phyloP scores from a whole-genome alignment of 108 stramenopile genomes.

The Pseudonitzschia pungens region DNA sequence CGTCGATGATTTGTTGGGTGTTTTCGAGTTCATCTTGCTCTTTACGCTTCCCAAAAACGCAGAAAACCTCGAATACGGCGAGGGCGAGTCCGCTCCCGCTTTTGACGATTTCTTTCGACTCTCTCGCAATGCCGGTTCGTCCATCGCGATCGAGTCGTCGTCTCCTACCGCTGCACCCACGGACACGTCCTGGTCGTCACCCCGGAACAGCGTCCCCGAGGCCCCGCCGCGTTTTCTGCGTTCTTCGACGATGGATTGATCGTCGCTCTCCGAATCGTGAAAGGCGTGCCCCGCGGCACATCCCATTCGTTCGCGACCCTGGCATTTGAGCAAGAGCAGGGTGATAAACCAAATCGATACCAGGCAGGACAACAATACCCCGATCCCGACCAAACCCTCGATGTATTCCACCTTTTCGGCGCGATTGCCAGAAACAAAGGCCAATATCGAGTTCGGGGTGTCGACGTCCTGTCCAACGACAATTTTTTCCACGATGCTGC shows the following conservation, averaged over 20 bases:
- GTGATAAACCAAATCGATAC: slow-evolving; percentile 17
- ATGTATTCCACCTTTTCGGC: slow-evolving; percentile 23
- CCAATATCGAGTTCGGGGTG: neutral
- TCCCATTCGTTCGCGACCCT: slow-evolving; percentile 18
- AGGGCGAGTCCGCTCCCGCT: neutral
- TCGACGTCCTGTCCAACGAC: neutral
- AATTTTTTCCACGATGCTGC: neutral
- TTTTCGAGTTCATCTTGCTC: neutral
- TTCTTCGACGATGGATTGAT: neutral
- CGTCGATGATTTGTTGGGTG: neutral
- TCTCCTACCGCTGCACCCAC: neutral
- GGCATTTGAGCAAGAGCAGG: slow-evolving; percentile 25
- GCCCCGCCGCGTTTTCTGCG: neutral
- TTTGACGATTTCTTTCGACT: neutral
- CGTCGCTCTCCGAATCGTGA: slow-evolving; percentile 8
- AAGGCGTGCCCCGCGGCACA: slow-evolving; percentile 31
- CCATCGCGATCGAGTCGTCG: slow-evolving; percentile 13
- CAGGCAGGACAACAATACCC: neutral
- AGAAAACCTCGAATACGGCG: neutral
- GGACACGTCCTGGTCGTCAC: neutral
- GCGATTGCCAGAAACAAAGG: slow-evolving; percentile 7
- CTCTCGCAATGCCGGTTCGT: slow-evolving; percentile 3
- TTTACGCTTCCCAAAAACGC: neutral
- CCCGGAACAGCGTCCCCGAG: neutral
- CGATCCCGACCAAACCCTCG: slow-evolving; percentile 19